Evolutionary conservation across 2,329 filamentous ascomycete genomes (phyloP).

Genomic region (Lachnellula arida): DNA sequence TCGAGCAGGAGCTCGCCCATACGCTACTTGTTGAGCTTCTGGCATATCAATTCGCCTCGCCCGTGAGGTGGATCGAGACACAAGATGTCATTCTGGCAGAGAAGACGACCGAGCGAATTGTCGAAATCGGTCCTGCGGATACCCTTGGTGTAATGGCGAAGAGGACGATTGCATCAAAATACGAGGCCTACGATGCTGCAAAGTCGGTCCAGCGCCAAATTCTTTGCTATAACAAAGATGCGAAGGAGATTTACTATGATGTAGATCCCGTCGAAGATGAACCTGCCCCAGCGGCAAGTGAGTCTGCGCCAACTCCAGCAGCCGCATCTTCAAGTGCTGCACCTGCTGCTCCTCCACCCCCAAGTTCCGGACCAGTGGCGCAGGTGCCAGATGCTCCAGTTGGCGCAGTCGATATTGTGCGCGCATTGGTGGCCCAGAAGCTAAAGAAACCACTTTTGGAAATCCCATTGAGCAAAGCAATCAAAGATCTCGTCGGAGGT

Average conservation of each 20-base stretch:
- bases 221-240: slow-evolving; percentile 98
- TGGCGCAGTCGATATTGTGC: slow-evolving; percentile 81
- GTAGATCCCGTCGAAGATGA: slow-evolving; percentile 94
- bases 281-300: slow-evolving; percentile 53
- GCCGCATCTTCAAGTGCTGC: slow-evolving; percentile 45
- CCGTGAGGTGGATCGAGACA: slow-evolving; percentile 99
- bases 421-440: slow-evolving; percentile 90
- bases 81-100: slow-evolving; percentile 99
- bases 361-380: slow-evolving; percentile 79
- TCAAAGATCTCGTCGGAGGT: slow-evolving; percentile 98
- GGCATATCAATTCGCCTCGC: slow-evolving; percentile 98
- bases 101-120: slow-evolving; percentile 92
- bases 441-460: slow-evolving; percentile 90
- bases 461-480: slow-evolving; percentile 89
- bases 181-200: slow-evolving; percentile 96
- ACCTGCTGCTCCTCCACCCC: slow-evolving; percentile 51
- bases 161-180: slow-evolving; percentile 91
- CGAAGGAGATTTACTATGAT: slow-evolving; percentile 99
- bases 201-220: slow-evolving; percentile 96
- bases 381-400: slow-evolving; percentile 83
- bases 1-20: slow-evolving; percentile 98
- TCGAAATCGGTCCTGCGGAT: slow-evolving; percentile 95
- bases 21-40: slow-evolving; percentile 97
- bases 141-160: slow-evolving; percentile 97
- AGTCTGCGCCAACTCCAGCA: slow-evolving; percentile 37